These are phyloP conservation scores for Decorospora gaudefroyi DNA, from an alignment of 2,329 filamentous ascomycete species.

Conservation along the genomic window DNA sequence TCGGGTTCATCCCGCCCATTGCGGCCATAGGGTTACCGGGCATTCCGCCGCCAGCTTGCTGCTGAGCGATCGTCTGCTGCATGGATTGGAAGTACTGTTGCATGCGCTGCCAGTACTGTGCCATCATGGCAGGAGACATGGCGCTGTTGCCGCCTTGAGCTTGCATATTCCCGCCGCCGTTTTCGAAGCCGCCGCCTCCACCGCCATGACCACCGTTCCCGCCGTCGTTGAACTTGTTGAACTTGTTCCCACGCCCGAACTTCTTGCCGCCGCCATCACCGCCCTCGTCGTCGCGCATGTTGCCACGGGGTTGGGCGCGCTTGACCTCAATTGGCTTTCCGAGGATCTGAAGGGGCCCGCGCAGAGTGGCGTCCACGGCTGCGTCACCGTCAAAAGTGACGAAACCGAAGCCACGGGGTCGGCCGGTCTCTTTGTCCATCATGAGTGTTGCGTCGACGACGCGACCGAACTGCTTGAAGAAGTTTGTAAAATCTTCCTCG, in stretches of 20 bases:
- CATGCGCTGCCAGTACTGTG: slow-evolving; percentile 98
- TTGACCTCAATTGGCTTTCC: slow-evolving; percentile 98
- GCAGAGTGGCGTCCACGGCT: slow-evolving; percentile 88
- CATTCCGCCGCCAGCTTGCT: slow-evolving; percentile 49
- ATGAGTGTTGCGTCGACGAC: slow-evolving; percentile 97
- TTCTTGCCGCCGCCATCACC: slow-evolving; percentile 63
- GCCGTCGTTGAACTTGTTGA: slow-evolving; percentile 42
- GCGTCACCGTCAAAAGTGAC: slow-evolving; percentile 97
- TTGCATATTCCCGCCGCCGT: slow-evolving; percentile 54
- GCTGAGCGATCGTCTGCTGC: slow-evolving; percentile 80
- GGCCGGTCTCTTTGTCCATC: slow-evolving; percentile 99
- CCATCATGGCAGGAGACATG: slow-evolving; percentile 97
- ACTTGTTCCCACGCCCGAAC: slow-evolving; percentile 47
- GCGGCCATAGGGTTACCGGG: slow-evolving; percentile 48
- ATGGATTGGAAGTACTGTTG: slow-evolving; percentile 95
- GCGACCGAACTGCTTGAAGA: slow-evolving; percentile 94
- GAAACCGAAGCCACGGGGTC: slow-evolving; percentile 94
- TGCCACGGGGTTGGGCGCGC: slow-evolving; percentile 93
- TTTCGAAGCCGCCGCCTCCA: slow-evolving; percentile 50
- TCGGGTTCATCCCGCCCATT: slow-evolving; percentile 66
- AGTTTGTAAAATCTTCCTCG: slow-evolving; percentile 93
- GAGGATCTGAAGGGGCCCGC: slow-evolving; percentile 83
- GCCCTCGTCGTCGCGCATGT: slow-evolving; percentile 88
- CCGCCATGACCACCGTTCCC: slow-evolving; percentile 51
- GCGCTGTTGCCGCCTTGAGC: slow-evolving; percentile 52